phyloP scores from a whole-genome alignment of 2,329 filamentous ascomycete species.

The Diaporthe nobilis region DNA sequence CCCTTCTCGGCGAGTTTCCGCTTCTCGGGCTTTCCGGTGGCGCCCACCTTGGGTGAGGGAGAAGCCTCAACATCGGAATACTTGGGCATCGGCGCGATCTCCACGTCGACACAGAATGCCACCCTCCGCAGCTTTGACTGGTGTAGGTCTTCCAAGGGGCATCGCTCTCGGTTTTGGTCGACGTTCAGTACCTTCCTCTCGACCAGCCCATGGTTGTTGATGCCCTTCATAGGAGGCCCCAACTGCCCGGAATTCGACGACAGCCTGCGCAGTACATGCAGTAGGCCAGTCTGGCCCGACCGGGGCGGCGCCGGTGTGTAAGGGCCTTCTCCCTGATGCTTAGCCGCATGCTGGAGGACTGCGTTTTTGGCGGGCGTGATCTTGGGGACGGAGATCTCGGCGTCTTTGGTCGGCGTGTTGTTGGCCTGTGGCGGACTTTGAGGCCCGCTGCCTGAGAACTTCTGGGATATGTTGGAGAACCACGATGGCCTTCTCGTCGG shows the following conservation, averaged over 20 bases:
- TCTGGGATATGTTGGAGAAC: conserved; percentile 94
- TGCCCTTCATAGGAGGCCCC: conserved; percentile 61
- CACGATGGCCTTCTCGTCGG: conserved; percentile 80
- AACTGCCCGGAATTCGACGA: conserved; percentile 72
- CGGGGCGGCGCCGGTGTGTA: conserved; percentile 84
- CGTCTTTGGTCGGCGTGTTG: conserved; percentile 53
- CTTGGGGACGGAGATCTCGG: conserved; percentile 64
- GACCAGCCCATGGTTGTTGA: conserved; percentile 76
- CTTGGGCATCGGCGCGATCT: conserved; percentile 90
- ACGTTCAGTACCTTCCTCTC: conserved; percentile 88
- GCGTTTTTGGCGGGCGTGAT: conserved; percentile 68
- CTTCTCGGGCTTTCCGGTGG: conserved; percentile 70
- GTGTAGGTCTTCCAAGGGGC: conserved; percentile 83
- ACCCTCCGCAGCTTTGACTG: conserved; percentile 87
- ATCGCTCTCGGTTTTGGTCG: conserved; percentile 83
- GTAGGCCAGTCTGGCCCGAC: conserved; percentile 76
- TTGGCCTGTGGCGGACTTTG: conserved; percentile 52
- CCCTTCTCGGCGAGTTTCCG: conserved; percentile 76
- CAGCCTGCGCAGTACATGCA: conserved; percentile 86
- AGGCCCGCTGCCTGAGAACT: conserved; percentile 76
- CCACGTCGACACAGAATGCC: conserved; percentile 96
- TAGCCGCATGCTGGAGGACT: conserved; percentile 69
- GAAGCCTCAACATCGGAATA: conserved; percentile 74
- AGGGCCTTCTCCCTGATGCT: conserved; percentile 72
- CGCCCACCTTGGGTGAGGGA: conserved; percentile 57